These are phyloP conservation scores for Saitozyma sp. DNA, from an alignment of 768 basidiomycete genomes.

Conservation along the genomic window DNA sequence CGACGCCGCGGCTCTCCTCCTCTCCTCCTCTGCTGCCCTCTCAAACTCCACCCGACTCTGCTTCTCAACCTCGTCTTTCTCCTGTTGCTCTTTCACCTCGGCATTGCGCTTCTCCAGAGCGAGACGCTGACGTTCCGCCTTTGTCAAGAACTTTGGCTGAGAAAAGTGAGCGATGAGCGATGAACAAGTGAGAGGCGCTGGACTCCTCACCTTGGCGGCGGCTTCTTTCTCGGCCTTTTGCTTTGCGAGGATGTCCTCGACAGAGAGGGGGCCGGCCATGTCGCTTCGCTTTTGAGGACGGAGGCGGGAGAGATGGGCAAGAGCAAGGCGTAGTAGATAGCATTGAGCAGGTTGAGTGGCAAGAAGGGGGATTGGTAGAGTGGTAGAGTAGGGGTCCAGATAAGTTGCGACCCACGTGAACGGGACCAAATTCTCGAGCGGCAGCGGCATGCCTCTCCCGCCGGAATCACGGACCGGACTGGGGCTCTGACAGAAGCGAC, in stretches of 20 bases:
- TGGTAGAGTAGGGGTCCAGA: too few species aligned
- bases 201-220: conserved; percentile 69
- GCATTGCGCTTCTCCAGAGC: conserved; percentile 83
- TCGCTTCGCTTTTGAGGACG: too few species aligned
- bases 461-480: too few species aligned
- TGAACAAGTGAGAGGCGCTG: neutral
- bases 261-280: conserved; percentile 68
- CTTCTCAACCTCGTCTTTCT: conserved; percentile 63
- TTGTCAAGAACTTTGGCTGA: conserved; percentile 91
- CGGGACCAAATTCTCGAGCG: too few species aligned
- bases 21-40: conserved; percentile 66
- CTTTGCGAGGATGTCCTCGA: conserved; percentile 79
- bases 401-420: too few species aligned
- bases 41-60: conserved; percentile 72
- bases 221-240: conserved; percentile 87
- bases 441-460: too few species aligned
- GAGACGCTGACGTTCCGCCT: conserved; percentile 82
- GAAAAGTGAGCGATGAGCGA: conserved; percentile 7
- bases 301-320: too few species aligned
- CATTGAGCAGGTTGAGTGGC: too few species aligned
- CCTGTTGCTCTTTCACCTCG: conserved; percentile 74
- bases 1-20: conserved; percentile 55
- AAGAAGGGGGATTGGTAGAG: too few species aligned
- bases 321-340: too few species aligned
- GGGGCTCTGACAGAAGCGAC: too few species aligned